Evolutionary conservation across 140 eudicot genomes (phyloP).

Genomic region (Eryngium alpinum): DNA sequence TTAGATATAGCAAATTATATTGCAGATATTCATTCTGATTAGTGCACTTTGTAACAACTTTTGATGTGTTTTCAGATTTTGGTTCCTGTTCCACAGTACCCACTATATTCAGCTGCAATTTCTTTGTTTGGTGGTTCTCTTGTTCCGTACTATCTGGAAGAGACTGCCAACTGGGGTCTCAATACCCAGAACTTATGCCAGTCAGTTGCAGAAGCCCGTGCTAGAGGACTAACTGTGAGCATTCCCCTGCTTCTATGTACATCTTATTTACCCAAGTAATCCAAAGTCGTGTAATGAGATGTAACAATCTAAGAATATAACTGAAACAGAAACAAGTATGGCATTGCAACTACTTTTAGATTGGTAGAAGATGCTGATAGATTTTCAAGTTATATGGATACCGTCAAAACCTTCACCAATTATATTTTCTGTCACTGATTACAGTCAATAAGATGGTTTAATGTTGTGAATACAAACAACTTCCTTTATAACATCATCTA

Average conservation of each 20-base stretch:
- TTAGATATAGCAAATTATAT: too few species aligned
- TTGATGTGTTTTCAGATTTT: slow-evolving; percentile 41
- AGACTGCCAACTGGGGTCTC: slow-evolving; percentile 95
- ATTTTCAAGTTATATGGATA: background rate
- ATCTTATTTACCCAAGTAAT: background rate
- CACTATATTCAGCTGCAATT: slow-evolving; percentile 95
- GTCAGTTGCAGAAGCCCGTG: slow-evolving; percentile 72
- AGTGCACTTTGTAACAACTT: background rate
- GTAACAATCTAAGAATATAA: background rate
- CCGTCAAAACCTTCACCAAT: background rate
- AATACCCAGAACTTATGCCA: slow-evolving; percentile 68
- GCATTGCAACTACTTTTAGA: background rate
- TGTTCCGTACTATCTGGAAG: slow-evolving; percentile 92
- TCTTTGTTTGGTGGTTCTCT: slow-evolving; percentile 81
- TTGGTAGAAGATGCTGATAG: background rate
- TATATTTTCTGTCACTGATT: background rate
- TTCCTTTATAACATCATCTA: background rate
- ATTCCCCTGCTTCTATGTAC: background rate
- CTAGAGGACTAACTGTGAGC: slow-evolving; percentile 77
- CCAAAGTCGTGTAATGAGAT: background rate
- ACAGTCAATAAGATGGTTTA: background rate
- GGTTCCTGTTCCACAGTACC: slow-evolving; percentile 99
- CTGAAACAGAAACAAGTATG: background rate
- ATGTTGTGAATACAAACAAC: background rate
- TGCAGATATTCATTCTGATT: too few species aligned